These are phyloP conservation scores for Westerdykella aurantiaca DNA, from an alignment of 2,329 filamentous ascomycete genomes.

Conservation along the genomic window DNA sequence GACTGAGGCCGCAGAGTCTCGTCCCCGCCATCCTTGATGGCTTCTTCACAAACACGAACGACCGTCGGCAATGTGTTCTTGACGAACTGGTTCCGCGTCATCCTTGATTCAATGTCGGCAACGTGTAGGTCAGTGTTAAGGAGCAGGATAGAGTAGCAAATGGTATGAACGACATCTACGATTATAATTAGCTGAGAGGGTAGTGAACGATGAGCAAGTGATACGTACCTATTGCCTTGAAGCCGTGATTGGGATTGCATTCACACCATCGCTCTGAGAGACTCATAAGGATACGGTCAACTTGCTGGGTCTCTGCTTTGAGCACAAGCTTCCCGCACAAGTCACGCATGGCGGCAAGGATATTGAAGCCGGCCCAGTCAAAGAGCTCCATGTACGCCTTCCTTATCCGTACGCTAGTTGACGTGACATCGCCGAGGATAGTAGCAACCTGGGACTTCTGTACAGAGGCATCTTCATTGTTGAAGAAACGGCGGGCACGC, in stretches of 20 bases:
- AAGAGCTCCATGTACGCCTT: conserved; percentile 89
- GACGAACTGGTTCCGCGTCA: conserved; percentile 91
- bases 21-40: conserved; percentile 41
- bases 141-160: conserved; percentile 91
- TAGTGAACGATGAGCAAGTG: not conserved
- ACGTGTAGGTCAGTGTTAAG: conserved; percentile 94
- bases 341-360: conserved; percentile 70
- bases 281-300: conserved; percentile 86
- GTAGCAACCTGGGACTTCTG: conserved; percentile 73
- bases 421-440: conserved; percentile 71
- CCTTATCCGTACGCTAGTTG: conserved; percentile 50
- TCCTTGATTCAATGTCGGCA: conserved; percentile 92
- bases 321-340: conserved; percentile 78
- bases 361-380: conserved; percentile 75
- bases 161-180: conserved; percentile 88
- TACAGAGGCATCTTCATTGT: conserved; percentile 77
- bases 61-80: conserved; percentile 95
- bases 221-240: conserved; percentile 72
- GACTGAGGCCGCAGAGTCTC: conserved; percentile 33
- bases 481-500: conserved; percentile 76
- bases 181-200: conserved; percentile 24
- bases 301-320: conserved; percentile 90
- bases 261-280: conserved; percentile 88
- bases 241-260: conserved; percentile 88
- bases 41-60: conserved; percentile 66